Evolutionary conservation across 495 filamentous ascomycete genomes (phyloP).

Genomic region (Xylaria palmicola): DNA sequence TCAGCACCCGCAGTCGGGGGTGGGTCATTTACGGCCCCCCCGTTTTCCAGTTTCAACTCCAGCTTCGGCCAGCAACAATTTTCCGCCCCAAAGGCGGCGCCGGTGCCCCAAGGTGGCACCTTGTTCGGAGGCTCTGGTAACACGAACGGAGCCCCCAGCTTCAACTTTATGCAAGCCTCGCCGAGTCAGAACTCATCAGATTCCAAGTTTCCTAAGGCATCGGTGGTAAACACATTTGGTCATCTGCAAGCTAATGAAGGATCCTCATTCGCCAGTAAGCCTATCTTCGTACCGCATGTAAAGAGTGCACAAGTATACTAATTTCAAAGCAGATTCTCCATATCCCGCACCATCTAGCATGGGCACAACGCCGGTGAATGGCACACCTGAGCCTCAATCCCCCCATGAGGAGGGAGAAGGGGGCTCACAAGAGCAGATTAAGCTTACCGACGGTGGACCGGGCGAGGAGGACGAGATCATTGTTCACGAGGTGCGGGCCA

Average conservation of each 20-base stretch:
- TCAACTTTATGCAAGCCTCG: conserved; percentile 27
- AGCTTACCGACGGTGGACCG: conserved; percentile 59
- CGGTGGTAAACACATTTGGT: conserved; percentile 11
- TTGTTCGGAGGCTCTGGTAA: conserved; percentile 21
- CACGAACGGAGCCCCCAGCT: conserved; percentile 23
- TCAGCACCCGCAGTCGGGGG: conserved; percentile 21
- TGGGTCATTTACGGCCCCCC: conserved; percentile 27
- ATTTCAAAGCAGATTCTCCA: conserved; percentile 39
- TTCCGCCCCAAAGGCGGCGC: conserved; percentile 27
- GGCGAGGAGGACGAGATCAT: conserved; percentile 72
- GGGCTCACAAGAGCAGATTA: conserved; percentile 56
- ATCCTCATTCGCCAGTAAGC: conserved; percentile 47
- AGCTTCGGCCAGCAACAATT: conserved; percentile 22
- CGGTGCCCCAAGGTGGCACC: conserved; percentile 18
- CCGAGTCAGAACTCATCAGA: conserved; percentile 18
- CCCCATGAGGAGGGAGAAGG: conserved; percentile 52
- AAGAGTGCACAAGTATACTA: conserved; percentile 11
- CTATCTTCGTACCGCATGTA: neutral
- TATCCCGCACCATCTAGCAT: conserved; percentile 53
- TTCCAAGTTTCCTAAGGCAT: conserved; percentile 21
- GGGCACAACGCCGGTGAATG: conserved; percentile 57
- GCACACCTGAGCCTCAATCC: conserved; percentile 60
- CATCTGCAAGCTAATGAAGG: conserved; percentile 38
- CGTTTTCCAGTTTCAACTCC: conserved; percentile 39
- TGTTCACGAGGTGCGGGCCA: conserved; percentile 61